Evolutionary conservation across 2,329 filamentous ascomycete genomes (phyloP), one percentile per base, ranked within the genome.

Genomic region (Colletotrichum coccodes): DNA sequence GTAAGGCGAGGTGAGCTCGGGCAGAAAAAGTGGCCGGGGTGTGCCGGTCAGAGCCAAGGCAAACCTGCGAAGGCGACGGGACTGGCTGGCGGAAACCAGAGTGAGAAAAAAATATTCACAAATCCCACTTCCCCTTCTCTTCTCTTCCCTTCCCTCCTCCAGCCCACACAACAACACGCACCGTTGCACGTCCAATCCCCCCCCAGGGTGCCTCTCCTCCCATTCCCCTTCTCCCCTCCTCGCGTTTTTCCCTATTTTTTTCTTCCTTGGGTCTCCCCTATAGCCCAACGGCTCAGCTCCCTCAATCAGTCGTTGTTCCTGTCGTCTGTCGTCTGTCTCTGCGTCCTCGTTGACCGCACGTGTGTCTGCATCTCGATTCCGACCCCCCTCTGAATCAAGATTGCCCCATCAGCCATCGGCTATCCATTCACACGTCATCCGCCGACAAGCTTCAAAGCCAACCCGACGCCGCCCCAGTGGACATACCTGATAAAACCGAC

Each of bases 171-270:
- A 70, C 71, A 68, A 63, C 63, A 70, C 82, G 80, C 82, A 78
- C 80, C 80, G 81, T 68, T 71, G 81, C 81, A 81, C 79, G 82
- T 78, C 82, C 83, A 83, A 81, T 57, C 71, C 63, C 44, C 75
- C 76, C 74, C 73, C 72, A 78, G 81, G 81, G 81, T 81, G 80
- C 80, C 79, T 79, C 75, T 76, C 75, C 75, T 65, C 67, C 63
- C 64, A 47, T 70, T 68, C 58, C 53, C 57, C 42, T 70, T 79
- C 76, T 76, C 75, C 74, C 73, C 77, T 77, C 72, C 75, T 77
- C 67, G 23, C 76, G 72, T 70, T 74, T 73, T 75, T 72, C 73
- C 66, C 73, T 73, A 73, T 74, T 75, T 78, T 75, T 78, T 74
- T 77, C 76, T 80, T 80, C 76, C 77, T 78, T 65, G 61, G 66